These are phyloP conservation scores for Ploettnerulaceae sp. DNA, from an alignment of 2,329 filamentous ascomycete genomes.

Conservation along the genomic window DNA sequence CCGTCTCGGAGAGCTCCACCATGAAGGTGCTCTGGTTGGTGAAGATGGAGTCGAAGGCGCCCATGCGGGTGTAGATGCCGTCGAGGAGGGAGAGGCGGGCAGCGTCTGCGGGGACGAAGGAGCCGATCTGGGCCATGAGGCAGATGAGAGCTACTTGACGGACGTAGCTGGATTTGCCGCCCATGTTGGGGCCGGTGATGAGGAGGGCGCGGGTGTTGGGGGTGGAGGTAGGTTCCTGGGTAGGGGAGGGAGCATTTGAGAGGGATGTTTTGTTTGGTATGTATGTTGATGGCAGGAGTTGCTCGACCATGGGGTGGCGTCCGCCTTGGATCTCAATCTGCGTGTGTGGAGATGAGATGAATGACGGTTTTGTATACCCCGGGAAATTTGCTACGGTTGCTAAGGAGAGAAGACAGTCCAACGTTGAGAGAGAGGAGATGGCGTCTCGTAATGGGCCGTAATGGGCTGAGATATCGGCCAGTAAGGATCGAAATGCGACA, in stretches of 20 bases:
- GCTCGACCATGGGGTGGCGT: slow-evolving; percentile 94
- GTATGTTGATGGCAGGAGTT: slow-evolving; percentile 77
- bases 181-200: slow-evolving; percentile 97
- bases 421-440: slow-evolving; percentile 75
- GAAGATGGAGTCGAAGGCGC: slow-evolving; percentile 93
- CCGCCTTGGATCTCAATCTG: slow-evolving; percentile 67
- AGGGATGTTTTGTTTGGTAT: slow-evolving; percentile 85
- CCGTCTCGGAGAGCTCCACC: slow-evolving; percentile 93
- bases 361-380: slow-evolving; percentile 76
- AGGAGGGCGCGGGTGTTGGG: slow-evolving; percentile 56
- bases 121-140: slow-evolving; percentile 92
- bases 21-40: slow-evolving; percentile 95
- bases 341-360: slow-evolving; percentile 49
- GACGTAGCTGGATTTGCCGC: slow-evolving; percentile 96
- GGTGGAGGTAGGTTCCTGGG: slow-evolving; percentile 40
- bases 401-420: slow-evolving; percentile 87
- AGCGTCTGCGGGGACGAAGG: slow-evolving; percentile 78
- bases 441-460: slow-evolving; percentile 89
- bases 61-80: slow-evolving; percentile 90
- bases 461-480: slow-evolving; percentile 69
- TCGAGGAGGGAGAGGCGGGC: slow-evolving; percentile 78
- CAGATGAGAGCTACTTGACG: slow-evolving; percentile 85
- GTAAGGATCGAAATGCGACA: slow-evolving; percentile 66
- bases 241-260: slow-evolving; percentile 43
- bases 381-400: slow-evolving; percentile 79